Base-by-base conservation (phyloP, 108 stramenopile genomes). In the Schizochytrium sp. region DNA sequence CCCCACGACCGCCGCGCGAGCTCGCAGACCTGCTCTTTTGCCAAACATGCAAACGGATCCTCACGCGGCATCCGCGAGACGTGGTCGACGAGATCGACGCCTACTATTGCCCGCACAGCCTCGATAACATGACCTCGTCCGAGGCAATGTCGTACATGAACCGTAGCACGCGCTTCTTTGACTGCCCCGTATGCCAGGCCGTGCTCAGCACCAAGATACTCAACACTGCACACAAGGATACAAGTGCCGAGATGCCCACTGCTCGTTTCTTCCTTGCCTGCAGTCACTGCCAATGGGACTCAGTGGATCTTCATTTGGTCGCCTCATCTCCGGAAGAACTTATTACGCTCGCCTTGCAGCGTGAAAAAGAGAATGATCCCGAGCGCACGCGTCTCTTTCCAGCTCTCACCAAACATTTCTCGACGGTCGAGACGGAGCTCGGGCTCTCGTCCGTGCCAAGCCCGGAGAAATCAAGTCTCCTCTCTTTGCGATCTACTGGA, bases 71-170 rank as follows among this genome's bases (percentile, higher is more conserved):
- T 45, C 48, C 76, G 10, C 45, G 76, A 12, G 48, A 83, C n/a
- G 76, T 83, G 16, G 76, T 83, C 6, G 48, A 83, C 3, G 76
- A 83, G 51, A 83, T 83, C 51, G 76, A 83, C 51, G 51, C 48
- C 76, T 83, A 83, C 51, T 83, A 83, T 45, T 83, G 76, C 51
- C 76, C 76, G 45, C 76, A 83, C 25, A 83, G 48, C 25, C 51
- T 83, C 43, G 76, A 83, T 6, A 83, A 83, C 51, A 83, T 83
- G 76, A 47, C 76, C 25, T 53, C 76, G 51, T 83, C 76, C 19
- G 76, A 83, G n/a, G 76, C 76, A 8, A 83, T 53, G 76, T 23
- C 45, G 10, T 83, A 45, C 51, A 55, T 53, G 76, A 12, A 53
- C 48, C 45, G 76, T 12, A 53, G 48, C 76, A 3, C 48, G 25